Evolutionary conservation across 2,329 filamentous ascomycete genomes (phyloP), one percentile per base, ranked within the genome.

Genomic region (Ophiocordyceps robertsii): DNA sequence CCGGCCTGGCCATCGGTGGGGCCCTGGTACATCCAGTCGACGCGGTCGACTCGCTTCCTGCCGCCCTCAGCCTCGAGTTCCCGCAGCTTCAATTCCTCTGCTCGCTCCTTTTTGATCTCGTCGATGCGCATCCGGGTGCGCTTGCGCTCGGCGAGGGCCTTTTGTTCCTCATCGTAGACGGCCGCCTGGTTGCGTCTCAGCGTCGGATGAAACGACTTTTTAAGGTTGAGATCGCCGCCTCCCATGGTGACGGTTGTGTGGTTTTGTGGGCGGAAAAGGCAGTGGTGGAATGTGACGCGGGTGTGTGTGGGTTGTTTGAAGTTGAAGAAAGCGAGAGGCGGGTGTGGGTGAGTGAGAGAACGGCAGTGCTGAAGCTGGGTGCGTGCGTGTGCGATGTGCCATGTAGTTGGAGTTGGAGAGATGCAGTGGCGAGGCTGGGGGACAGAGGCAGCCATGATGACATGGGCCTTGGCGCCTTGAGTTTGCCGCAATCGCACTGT

Each of bases 1-100:
- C 82, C 83, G n/a, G 70, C 69, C 55, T 84, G 81, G 31, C 86
- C 85, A 54, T 76, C 71, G 40, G 82, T 83, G 8, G 92, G 88
- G 1, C 90, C 90, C 53, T 83, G 79, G 64, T 98, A 98, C 87
- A 98, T 95, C 86, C 92, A 98, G 55, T 96, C 92, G 24, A 98
- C 90, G 31, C 88, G 80, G 53, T 90, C 82, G 29, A 83, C 67
- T 42, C 82, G 75, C 56, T 87, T 89, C 53, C 75, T 78, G 43
- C 89, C 88, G 32, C 92, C 92, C 1, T 88, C 83, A 3, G 83
- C 81, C 63, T 95, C 92, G 44, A 95, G 86, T 51, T 96, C 75
- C 41, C 80, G 77, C 61, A 96, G 77, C 60, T 96, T 89, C n/a
- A n/a, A n/a, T 61, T 95, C 87, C 51, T 95, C 84, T 39, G 84